Percentiles rank a stretch among this genome's conserved stretches.
phyloP scores from a whole-genome alignment of 2,329 filamentous ascomycete species.

The Sporothrix humicola region DNA sequence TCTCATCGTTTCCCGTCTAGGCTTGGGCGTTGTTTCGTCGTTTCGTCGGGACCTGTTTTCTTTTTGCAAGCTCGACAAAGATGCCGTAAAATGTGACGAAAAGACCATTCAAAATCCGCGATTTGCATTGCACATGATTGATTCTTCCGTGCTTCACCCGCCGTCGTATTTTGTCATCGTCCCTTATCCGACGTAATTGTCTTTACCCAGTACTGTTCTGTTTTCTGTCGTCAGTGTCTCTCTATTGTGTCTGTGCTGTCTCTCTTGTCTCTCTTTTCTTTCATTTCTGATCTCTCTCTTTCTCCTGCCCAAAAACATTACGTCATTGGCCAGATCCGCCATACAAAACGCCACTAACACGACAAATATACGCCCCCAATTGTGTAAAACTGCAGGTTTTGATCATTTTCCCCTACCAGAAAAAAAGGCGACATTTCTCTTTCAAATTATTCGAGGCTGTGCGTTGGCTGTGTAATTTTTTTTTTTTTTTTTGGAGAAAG shows the following conservation, averaged over 20 bases:
- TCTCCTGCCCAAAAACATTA: neutral
- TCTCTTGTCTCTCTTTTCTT: neutral
- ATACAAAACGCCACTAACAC: neutral
- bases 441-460: conserved; percentile 9
- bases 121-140: neutral
- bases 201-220: too few species aligned
- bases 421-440: neutral
- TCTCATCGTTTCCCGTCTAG: neutral
- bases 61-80: neutral
- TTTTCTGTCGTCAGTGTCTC: too few species aligned
- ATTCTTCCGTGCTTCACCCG: neutral
- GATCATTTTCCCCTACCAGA: neutral
- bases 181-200: neutral
- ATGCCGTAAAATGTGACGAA: neutral
- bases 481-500: neutral
- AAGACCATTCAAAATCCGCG: neutral
- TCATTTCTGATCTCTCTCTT: neutral
- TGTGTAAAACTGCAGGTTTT: neutral
- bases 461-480: neutral
- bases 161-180: neutral
- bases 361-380: neutral
- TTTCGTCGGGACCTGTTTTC: conserved; percentile 4
- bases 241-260: neutral
- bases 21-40: neutral
- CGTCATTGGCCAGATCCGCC: conserved; percentile 9